Base-by-base conservation (phyloP, 352 stramenopile genomes). In the Globisporangium splendens region DNA sequence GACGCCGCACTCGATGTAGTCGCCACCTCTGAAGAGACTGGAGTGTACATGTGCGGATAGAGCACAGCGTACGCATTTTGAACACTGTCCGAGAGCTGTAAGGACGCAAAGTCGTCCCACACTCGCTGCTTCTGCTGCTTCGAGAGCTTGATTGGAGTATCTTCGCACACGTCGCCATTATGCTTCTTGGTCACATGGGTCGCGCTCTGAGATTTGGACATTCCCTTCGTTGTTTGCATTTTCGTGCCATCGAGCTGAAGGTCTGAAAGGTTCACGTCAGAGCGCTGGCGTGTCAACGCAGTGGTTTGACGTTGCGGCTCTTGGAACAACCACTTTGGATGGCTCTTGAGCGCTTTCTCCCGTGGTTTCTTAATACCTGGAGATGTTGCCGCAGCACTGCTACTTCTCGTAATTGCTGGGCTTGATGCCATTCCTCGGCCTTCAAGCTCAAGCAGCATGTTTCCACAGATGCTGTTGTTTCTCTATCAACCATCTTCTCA, bases 21-120 rank as follows among this genome's bases (percentile, higher is more conserved):
- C 13, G 47, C 18, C 53, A 35, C 3, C 7, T 35, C 28, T 35
- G 28, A 35, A 4, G 22, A 46, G 28, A 21, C 11, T 38, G 22
- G 11, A 41, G 14, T 52, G 57, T 88, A 88, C 35, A 72, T 68
- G 38, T 72, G 62, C 0, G 77, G 77, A 54, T 90, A 87, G 10
- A 90, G 42, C 38, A 73, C 70, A 0, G 77, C 63, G 53, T 90
- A 90, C 7, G 79, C 77, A 17, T 88, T 75, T n/a, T 79, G 75
- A 3, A 86, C 66, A n/a, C 53, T 59, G 10, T 63, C 54, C 6
- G 70, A 81, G 15, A 86, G 62, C 8, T 73, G 66, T 4, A 61
- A 44, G 0, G 54, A 38, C 3, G 66, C 51, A 49, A 87, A 90
- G 1, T 82, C 61, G 11, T 59, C 59, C 79, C 79, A 90, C 0